Conservation (phyloP, 768 basidiomycete genomes). For the Phallus indusiatus region DNA sequence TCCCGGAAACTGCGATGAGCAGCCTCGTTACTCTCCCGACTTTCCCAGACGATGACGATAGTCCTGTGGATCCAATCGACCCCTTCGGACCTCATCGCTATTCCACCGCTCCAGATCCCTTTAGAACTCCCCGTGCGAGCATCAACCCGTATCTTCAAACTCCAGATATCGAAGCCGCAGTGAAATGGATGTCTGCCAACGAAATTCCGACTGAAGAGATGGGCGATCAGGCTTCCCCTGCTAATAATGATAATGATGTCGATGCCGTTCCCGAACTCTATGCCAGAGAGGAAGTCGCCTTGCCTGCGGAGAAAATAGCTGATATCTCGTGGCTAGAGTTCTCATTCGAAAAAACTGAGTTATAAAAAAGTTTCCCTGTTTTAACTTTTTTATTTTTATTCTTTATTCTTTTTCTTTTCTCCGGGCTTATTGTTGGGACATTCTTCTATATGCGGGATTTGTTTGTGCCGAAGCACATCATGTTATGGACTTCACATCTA, state of each 20-base stretch:
- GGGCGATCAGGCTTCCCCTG: not conserved
- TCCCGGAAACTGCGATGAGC: not conserved
- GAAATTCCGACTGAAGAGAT: not conserved
- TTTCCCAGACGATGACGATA: not conserved
- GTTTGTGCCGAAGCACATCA: too few relatives aligned
- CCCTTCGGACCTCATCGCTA: not conserved
- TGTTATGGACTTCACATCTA: too few relatives aligned
- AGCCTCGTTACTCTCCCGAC: not conserved
- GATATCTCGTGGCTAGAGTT: not conserved
- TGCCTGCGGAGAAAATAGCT: not conserved
- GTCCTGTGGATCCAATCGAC: not conserved
- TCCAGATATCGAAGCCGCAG: not conserved
- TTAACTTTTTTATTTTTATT: too few relatives aligned
- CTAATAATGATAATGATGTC: not conserved
- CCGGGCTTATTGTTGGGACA: too few relatives aligned
- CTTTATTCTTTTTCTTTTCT: too few relatives aligned
- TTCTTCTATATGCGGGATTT: too few relatives aligned
- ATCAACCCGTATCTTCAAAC: not conserved
- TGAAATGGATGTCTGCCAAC: not conserved
- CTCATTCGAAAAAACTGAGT: not conserved
- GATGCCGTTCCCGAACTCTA: not conserved
- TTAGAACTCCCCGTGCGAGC: not conserved
- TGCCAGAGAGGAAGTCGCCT: not conserved
- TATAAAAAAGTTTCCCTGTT: too few relatives aligned
- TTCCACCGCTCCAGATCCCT: not conserved